Conservation (phyloP, 2,329 filamentous ascomycete genomes). For the Cadophora malorum region DNA sequence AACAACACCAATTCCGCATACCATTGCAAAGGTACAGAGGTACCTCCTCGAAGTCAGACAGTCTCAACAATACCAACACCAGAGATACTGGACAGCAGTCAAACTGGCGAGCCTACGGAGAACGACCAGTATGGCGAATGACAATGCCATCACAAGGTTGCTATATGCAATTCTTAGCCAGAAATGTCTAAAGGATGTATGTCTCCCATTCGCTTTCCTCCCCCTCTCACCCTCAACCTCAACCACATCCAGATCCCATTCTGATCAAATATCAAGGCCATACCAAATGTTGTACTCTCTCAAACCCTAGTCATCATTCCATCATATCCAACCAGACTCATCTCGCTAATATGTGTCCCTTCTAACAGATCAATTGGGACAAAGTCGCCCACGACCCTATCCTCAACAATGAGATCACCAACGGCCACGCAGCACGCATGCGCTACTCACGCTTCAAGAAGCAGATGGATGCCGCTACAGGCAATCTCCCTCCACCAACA, state of each 20-base stretch:
- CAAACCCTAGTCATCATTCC: not conserved
- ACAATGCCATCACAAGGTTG: constrained; percentile 56
- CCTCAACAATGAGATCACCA: constrained; percentile 54
- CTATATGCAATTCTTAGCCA: constrained; percentile 63
- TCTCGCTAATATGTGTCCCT: constrained; percentile 11
- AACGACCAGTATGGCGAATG: constrained; percentile 50
- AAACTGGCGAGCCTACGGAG: constrained; percentile 46
- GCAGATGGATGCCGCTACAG: constrained; percentile 55
- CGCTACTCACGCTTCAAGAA: constrained; percentile 60
- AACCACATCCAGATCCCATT: not conserved
- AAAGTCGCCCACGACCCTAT: constrained; percentile 52
- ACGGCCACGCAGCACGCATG: constrained; percentile 64
- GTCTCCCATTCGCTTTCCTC: constrained; percentile 30
- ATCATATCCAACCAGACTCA: not conserved
- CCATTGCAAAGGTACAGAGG: not conserved
- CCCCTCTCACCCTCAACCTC: not conserved
- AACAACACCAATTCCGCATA: not conserved
- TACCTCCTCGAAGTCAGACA: not conserved
- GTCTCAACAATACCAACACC: not conserved
- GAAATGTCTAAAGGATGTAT: constrained; percentile 57
- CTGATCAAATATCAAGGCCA: not conserved
- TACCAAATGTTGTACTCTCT: not conserved
- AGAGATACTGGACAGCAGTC: constrained; percentile 19
- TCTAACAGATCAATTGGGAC: constrained; percentile 58
- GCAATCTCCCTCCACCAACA: constrained; percentile 10